Evolutionary conservation across 1,284 basidiomycete genomes (phyloP).

Genomic region (Fomitopsis pinicola): DNA sequence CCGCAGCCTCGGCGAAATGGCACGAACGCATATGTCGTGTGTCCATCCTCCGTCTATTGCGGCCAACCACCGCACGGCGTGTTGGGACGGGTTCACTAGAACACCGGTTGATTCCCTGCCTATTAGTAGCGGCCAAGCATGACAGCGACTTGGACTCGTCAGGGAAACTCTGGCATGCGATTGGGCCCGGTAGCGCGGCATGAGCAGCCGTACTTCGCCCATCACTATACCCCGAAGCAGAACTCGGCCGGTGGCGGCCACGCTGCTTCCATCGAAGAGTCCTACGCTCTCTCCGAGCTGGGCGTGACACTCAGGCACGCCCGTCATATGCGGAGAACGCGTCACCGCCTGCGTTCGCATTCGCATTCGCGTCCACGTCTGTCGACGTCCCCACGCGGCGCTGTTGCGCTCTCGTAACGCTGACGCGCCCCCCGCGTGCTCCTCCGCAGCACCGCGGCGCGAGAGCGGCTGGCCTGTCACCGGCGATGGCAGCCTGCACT

Average conservation of each 20-base stretch:
- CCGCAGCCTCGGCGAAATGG: neutral
- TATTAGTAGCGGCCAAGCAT: neutral
- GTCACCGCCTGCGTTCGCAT: too few relatives aligned
- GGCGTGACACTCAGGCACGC: too few relatives aligned
- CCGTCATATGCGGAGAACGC: too few relatives aligned
- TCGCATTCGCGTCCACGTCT: too few relatives aligned
- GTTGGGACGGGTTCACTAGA: neutral
- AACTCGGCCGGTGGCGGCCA: too few relatives aligned
- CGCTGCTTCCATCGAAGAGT: too few relatives aligned
- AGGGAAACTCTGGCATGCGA: neutral
- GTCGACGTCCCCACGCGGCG: neutral
- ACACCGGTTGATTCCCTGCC: neutral
- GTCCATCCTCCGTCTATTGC: neutral
- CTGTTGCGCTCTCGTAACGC: neutral
- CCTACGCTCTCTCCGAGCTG: too few relatives aligned
- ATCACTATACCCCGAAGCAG: too few relatives aligned
- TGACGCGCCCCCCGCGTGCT: neutral
- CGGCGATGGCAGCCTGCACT: too few relatives aligned
- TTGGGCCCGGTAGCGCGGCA: neutral
- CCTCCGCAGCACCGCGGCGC: neutral
- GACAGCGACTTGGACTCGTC: neutral
- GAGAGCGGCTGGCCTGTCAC: neutral
- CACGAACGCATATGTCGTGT: too few relatives aligned
- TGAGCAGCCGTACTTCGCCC: too few relatives aligned
- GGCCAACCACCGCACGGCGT: neutral